Evolutionary conservation across 2,329 filamentous ascomycete species (phyloP), one percentile per base, ranked within the genome.

Genomic region (Fusarium ramigenum): DNA sequence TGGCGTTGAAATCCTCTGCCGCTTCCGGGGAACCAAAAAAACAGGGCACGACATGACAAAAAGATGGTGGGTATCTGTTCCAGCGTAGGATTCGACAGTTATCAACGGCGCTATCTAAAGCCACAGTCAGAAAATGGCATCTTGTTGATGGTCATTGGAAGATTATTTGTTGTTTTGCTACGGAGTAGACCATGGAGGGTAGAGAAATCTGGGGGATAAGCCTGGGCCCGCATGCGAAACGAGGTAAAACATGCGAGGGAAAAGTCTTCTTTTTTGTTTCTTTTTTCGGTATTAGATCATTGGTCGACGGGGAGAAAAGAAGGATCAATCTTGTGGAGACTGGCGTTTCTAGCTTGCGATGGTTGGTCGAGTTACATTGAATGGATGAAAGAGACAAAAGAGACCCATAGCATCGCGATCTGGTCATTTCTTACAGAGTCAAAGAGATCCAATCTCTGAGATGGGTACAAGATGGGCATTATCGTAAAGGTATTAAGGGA

Each of bases 1-100:
- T 69, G 69, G 65, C 65, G 65, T 62, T 44, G 65, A 74, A 68
- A 65, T 59, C 63, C 56, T 72, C 63, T 73, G 67, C 70, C 70
- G 67, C 67, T 66, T 71, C 69, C 69, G 58, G 69, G 69, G 56
- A 49, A 71, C 34, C 50, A 39, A 61, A 63, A 69, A 64, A 64
- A 64, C 66, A 73, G 52, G 57, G 32, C 40, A 62, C 54, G 36
- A 25, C 37, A 70, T 63, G 66, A 66, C 49, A 39, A 36, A 42
- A 57, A 62, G 42, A 63, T 62, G 53, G 61, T 74, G 70, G 70
- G 49, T 63, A 71, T 47, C 30, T 32, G 23, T 53, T 54, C 46
- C 40, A 16, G 50, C 25, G 44, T 32, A 28, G 47, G 64, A 69
- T 60, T 70, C 23, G 39, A 66, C 37, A 56, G 30, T 28, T n/a